phyloP scores from a whole-genome alignment of 305 asterid species.

The Nicotiana rustica region DNA sequence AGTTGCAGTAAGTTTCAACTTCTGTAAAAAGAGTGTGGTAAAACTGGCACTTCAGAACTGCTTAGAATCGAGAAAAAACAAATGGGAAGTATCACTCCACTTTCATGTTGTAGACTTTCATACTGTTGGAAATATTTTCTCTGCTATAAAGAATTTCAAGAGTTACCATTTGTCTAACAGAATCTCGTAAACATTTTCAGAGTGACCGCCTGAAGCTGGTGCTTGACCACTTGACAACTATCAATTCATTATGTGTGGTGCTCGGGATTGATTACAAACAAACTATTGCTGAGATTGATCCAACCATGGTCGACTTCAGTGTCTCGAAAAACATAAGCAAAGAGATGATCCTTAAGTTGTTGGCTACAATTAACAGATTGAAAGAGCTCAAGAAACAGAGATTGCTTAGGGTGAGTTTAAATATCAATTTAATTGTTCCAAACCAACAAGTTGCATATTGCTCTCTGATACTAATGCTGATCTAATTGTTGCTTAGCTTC shows the following conservation, averaged over 20 bases:
- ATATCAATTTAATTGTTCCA: constrained; percentile 33
- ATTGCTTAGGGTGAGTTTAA: constrained; percentile 66
- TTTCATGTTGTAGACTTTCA: neutral
- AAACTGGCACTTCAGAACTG: neutral
- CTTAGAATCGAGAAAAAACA: neutral
- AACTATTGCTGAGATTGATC: constrained; percentile 63
- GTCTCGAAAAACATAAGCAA: constrained; percentile 56
- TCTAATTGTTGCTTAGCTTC: constrained; percentile 61
- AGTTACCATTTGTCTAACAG: constrained; percentile 12
- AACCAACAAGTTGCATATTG: constrained; percentile 30
- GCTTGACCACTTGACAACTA: constrained; percentile 54
- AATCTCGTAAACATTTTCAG: constrained; percentile 49
- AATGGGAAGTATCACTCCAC: neutral
- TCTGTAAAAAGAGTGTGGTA: neutral
- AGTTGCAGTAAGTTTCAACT: neutral
- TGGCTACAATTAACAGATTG: constrained; percentile 52
- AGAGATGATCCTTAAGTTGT: constrained; percentile 64
- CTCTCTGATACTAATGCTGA: constrained; percentile 36
- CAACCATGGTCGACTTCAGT: constrained; percentile 56
- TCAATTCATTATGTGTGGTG: constrained; percentile 70
- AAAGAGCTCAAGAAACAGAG: constrained; percentile 72
- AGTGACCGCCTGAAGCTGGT: constrained; percentile 72
- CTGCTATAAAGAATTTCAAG: constrained; percentile 34
- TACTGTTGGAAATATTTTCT: constrained; percentile 28
- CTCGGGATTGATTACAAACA: constrained; percentile 78